A percentile compares a stretch with the other conserved stretches of the same genome.
These are phyloP conservation scores for Nepenthes alata DNA, from an alignment of 179 eudicot genomes.

Conservation along the genomic window DNA sequence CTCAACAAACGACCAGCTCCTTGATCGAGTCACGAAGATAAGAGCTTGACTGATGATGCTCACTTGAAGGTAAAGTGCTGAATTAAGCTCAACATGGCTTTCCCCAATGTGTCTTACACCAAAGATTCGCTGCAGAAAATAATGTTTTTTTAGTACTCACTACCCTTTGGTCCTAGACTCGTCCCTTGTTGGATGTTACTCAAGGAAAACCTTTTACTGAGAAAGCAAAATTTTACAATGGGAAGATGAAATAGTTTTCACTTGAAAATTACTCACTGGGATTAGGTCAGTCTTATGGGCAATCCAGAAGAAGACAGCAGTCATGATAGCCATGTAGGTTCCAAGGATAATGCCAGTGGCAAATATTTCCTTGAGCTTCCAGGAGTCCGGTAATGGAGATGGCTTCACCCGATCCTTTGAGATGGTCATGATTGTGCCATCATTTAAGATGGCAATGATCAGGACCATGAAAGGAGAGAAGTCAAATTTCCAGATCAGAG, in stretches of 20 bases:
- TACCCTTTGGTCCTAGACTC: too few relatives aligned
- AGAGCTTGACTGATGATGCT: slow-evolving; percentile 87
- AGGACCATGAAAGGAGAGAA: slow-evolving; percentile 83
- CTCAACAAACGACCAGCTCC: slow-evolving; percentile 83
- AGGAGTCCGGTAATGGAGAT: slow-evolving; percentile 73
- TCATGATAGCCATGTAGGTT: slow-evolving; percentile 54
- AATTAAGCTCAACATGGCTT: slow-evolving; percentile 38
- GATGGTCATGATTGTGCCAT: slow-evolving; percentile 92
- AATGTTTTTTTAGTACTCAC: not conserved
- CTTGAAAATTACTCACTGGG: slow-evolving; percentile 21
- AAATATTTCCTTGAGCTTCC: slow-evolving; percentile 88
- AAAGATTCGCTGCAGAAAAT: slow-evolving; percentile 27
- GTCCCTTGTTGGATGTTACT: not conserved
- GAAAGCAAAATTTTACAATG: too few relatives aligned
- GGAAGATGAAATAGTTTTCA: not conserved
- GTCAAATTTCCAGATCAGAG: slow-evolving; percentile 70
- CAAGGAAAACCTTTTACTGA: not conserved
- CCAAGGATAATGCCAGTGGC: slow-evolving; percentile 75
- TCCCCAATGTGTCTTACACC: slow-evolving; percentile 39
- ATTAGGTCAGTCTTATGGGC: slow-evolving; percentile 55
- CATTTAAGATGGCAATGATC: slow-evolving; percentile 76
- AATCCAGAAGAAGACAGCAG: slow-evolving; percentile 66
- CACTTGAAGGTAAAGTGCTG: slow-evolving; percentile 92
- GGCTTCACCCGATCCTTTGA: slow-evolving; percentile 90
- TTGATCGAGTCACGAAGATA: slow-evolving; percentile 79